Percentiles rank a stretch among this genome's conserved stretches.
These are phyloP conservation scores for Coniochaeta sp. DNA, from an alignment of 2,329 filamentous ascomycete genomes.

Conservation along the genomic window DNA sequence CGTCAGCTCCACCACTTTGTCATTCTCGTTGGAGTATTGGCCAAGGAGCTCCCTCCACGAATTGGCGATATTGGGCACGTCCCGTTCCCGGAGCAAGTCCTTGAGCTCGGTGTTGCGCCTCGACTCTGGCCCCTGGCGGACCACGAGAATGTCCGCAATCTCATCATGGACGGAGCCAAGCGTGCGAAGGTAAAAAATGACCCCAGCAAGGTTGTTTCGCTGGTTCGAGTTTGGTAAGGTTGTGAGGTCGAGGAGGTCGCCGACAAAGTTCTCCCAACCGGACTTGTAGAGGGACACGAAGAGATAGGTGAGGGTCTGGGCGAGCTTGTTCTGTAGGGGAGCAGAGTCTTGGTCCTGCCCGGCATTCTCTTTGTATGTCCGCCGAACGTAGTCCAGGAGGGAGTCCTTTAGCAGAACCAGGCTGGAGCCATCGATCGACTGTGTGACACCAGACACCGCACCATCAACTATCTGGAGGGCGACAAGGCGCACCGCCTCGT, in stretches of 20 bases:
- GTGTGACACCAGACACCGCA: constrained; percentile 76
- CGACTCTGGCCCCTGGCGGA: constrained; percentile 68
- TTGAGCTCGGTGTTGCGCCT: constrained; percentile 87
- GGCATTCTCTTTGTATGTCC: constrained; percentile 59
- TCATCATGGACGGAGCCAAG: constrained; percentile 91
- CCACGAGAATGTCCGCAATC: constrained; percentile 86
- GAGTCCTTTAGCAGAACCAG: constrained; percentile 73
- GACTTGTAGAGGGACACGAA: constrained; percentile 82
- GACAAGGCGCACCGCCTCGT: constrained; percentile 81
- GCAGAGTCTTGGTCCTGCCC: constrained; percentile 59
- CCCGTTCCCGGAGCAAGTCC: constrained; percentile 77
- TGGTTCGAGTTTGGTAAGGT: constrained; percentile 50
- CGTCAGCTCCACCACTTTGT: constrained; percentile 75
- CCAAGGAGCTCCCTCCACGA: constrained; percentile 90
- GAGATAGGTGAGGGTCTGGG: constrained; percentile 89
- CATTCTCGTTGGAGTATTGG: constrained; percentile 65
- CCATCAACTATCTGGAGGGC: constrained; percentile 91
- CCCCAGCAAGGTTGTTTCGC: constrained; percentile 66
- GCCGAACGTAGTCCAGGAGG: constrained; percentile 72
- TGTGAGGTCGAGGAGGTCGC: constrained; percentile 78
- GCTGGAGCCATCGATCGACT: constrained; percentile 65
- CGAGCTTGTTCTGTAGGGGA: constrained; percentile 90
- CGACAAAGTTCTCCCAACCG: constrained; percentile 84
- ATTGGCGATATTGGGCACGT: constrained; percentile 79
- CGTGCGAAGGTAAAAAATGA: constrained; percentile 82